These are phyloP conservation scores for Handroanthus guayacan DNA, from an alignment of 257 asterid species.

Conservation along the genomic window DNA sequence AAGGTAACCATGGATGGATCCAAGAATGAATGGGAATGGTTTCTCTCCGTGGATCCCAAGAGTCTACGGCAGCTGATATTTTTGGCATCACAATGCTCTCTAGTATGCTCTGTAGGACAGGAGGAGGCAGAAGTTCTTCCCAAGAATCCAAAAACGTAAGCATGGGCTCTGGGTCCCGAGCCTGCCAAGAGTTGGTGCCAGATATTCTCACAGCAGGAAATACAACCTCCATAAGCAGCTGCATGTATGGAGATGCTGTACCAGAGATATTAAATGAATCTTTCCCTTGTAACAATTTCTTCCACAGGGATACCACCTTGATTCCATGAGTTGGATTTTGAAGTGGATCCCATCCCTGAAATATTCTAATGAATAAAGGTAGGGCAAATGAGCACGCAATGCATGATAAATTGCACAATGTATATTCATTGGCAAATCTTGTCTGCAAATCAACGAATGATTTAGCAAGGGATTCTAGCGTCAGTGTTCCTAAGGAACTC, in stretches of 20 bases:
- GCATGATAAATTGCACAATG: constrained; percentile 54
- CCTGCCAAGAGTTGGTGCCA: constrained; percentile 67
- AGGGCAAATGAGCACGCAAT: constrained; percentile 62
- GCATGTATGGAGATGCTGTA: constrained; percentile 53
- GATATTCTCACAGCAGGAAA: constrained; percentile 68
- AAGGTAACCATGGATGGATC: constrained; percentile 75
- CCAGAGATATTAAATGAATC: constrained; percentile 32
- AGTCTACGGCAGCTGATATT: constrained; percentile 54
- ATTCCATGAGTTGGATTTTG: constrained; percentile 61
- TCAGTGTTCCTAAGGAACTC: constrained; percentile 52
- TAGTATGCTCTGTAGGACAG: constrained; percentile 51
- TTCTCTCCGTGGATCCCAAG: constrained; percentile 69
- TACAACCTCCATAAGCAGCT: constrained; percentile 64
- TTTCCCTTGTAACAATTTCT: constrained; percentile 50
- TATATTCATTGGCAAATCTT: constrained; percentile 51
- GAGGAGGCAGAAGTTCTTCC: constrained; percentile 58
- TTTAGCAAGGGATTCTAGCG: constrained; percentile 57
- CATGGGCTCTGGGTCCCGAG: constrained; percentile 69
- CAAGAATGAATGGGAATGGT: constrained; percentile 67
- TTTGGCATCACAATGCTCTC: constrained; percentile 59
- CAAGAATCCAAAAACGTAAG: constrained; percentile 45
- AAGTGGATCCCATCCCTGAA: constrained; percentile 73
- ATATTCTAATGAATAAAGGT: constrained; percentile 59
- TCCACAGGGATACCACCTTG: constrained; percentile 56
- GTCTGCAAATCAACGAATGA: constrained; percentile 50